A percentile compares a stretch with the other conserved stretches of the same genome.
phyloP scores from a whole-genome alignment of 2,329 filamentous ascomycete species.

The Paramyrothecium roridum region DNA sequence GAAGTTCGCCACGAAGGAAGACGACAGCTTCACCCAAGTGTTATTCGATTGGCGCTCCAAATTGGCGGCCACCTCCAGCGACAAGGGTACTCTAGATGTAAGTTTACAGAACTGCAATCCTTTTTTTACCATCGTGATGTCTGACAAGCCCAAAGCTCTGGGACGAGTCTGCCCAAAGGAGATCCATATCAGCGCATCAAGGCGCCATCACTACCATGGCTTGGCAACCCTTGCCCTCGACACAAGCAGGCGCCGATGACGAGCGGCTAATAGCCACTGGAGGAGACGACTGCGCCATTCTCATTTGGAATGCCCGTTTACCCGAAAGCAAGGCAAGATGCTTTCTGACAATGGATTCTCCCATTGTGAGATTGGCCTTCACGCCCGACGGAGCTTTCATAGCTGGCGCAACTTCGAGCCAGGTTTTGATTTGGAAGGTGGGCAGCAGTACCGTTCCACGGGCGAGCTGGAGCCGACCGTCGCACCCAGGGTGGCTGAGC shows the following conservation, averaged over 20 bases:
- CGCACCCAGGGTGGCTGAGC: conserved; percentile 57
- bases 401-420: conserved; percentile 56
- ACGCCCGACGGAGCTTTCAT: conserved; percentile 63
- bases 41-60: conserved; percentile 53
- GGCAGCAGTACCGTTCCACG: conserved; percentile 55
- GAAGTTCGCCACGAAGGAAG: conserved; percentile 50
- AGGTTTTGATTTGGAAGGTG: conserved; percentile 63
- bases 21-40: conserved; percentile 53
- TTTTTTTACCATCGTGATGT: conserved; percentile 1
- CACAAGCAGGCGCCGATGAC: conserved; percentile 34
- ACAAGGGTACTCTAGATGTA: conserved; percentile 59
- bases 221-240: conserved; percentile 53
- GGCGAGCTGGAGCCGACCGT: conserved; percentile 55
- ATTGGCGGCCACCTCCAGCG: conserved; percentile 56
- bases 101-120: conserved; percentile 19
- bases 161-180: conserved; percentile 50
- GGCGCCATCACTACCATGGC: conserved; percentile 55
- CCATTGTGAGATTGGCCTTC: conserved; percentile 58
- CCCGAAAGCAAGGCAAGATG: conserved; percentile 54
- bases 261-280: conserved; percentile 60
- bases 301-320: conserved; percentile 58
- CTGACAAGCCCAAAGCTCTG: conserved; percentile 42
- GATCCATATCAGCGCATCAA: conserved; percentile 56
- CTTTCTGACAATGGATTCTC: conserved; percentile 58
- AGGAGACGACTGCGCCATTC: conserved; percentile 59